Conservation (phyloP, 2,329 filamentous ascomycete species). For the Neopestalotiopsis clavispora region DNA sequence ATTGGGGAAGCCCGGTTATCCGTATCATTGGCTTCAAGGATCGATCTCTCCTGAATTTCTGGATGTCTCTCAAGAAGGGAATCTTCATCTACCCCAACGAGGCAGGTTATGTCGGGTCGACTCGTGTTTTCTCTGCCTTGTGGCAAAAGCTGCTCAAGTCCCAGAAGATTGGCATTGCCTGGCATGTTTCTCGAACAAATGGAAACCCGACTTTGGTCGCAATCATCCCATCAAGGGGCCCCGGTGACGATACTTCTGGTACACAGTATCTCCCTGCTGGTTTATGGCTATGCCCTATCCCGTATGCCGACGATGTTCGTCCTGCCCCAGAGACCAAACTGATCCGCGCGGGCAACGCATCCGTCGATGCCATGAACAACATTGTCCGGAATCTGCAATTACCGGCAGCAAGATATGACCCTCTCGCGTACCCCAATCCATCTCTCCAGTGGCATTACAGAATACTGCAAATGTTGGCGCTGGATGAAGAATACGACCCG, state of each 20-base stretch:
- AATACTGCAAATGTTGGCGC: conserved; percentile 86
- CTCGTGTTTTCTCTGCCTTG: conserved; percentile 87
- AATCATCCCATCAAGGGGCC: conserved; percentile 76
- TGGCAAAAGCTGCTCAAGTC: conserved; percentile 84
- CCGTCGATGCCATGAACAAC: conserved; percentile 77
- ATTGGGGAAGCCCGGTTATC: conserved; percentile 83
- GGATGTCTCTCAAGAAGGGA: conserved; percentile 85
- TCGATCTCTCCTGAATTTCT: conserved; percentile 72
- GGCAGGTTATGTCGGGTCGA: conserved; percentile 86
- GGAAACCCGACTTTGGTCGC: conserved; percentile 80
- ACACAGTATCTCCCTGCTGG: conserved; percentile 79
- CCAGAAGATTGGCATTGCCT: conserved; percentile 83
- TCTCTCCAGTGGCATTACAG: conserved; percentile 96
- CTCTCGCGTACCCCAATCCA: conserved; percentile 87
- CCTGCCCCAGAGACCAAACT: conserved; percentile 64
- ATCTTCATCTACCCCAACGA: conserved; percentile 95
- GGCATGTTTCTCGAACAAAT: conserved; percentile 86
- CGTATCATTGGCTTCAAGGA: conserved; percentile 95
- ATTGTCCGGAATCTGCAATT: conserved; percentile 87
- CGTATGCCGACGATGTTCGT: conserved; percentile 87
- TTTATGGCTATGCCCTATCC: conserved; percentile 86
- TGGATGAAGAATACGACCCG: conserved; percentile 84
- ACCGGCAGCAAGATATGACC: conserved; percentile 84
- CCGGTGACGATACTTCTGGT: conserved; percentile 65
- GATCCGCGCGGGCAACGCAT: conserved; percentile 62